Percentiles rank a stretch among this genome's conserved stretches.
phyloP scores from a whole-genome alignment of 169 alveolate species.

The Babesia sp. region DNA sequence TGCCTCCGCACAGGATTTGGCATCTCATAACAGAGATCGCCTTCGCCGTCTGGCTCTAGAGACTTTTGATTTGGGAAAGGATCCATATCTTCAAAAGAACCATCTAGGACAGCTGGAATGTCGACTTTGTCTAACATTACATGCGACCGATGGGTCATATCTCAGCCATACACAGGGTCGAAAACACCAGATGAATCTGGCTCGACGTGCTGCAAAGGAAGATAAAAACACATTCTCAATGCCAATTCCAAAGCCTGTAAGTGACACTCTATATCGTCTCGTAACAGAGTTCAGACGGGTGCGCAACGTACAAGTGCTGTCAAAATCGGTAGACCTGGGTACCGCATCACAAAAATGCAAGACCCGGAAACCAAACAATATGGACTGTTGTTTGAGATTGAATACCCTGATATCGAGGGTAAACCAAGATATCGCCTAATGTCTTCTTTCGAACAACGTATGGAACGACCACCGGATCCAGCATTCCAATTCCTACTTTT shows the following conservation, averaged over 20 bases:
- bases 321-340: constrained; percentile 98
- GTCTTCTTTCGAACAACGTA: constrained; percentile 95
- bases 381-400: constrained; percentile 94
- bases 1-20: constrained; percentile 91
- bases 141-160: constrained; percentile 96
- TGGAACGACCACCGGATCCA: constrained; percentile 87
- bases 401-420: constrained; percentile 91
- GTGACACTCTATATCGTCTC: not conserved
- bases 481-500: constrained; percentile 94
- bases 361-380: constrained; percentile 91
- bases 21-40: constrained; percentile 94
- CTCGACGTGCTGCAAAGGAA: constrained; percentile 94
- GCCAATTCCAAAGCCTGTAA: constrained; percentile 74
- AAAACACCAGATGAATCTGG: constrained; percentile 94
- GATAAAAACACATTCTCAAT: constrained; percentile 79
- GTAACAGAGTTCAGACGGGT: constrained; percentile 42
- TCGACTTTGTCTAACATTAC: constrained; percentile 96
- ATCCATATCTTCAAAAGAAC: constrained; percentile 95
- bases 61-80: constrained; percentile 93
- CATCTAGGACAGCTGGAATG: constrained; percentile 91
- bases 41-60: constrained; percentile 93
- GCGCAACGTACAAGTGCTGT: constrained; percentile 71
- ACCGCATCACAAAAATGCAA: constrained; percentile 91
- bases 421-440: constrained; percentile 91
- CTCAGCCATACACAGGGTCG: constrained; percentile 98